Percentiles rank a stretch among this genome's conserved stretches.
Conservation (phyloP, 2,329 filamentous ascomycete genomes). For the Exophiala aquamarina region DNA sequence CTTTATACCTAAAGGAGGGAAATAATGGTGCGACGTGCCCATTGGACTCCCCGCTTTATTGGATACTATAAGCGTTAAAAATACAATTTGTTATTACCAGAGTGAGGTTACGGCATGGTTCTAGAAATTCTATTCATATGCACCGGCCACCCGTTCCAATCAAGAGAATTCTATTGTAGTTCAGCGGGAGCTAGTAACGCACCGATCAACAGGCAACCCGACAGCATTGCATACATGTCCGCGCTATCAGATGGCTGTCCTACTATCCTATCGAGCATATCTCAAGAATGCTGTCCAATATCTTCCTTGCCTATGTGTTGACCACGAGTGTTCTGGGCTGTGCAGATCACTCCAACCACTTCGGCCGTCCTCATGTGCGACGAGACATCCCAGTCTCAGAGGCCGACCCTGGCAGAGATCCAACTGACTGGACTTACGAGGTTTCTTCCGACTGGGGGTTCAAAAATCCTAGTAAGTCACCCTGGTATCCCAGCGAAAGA, state of each 20-base stretch:
- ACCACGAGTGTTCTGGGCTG: conserved; percentile 7
- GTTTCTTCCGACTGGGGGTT: conserved; percentile 11
- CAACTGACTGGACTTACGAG: conserved; percentile 13
- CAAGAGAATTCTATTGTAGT: no score
- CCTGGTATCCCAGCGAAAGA: background rate
- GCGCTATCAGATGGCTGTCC: background rate
- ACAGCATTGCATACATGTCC: background rate
- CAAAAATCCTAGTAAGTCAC: conserved; percentile 10
- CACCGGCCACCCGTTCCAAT: background rate
- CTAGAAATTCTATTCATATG: background rate
- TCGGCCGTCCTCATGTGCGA: background rate
- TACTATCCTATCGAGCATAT: background rate
- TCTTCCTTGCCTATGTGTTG: background rate
- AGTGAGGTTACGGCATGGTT: no score
- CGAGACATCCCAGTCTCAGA: background rate
- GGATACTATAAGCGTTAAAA: no score
- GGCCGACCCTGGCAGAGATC: conserved; percentile 4
- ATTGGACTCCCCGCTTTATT: no score
- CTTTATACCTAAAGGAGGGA: no score
- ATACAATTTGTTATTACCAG: no score
- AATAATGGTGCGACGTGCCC: no score
- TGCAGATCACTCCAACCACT: conserved; percentile 2
- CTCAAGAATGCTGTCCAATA: background rate
- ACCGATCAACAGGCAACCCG: background rate
- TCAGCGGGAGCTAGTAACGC: background rate